Base-by-base conservation (phyloP, 169 alveolate genomes). In the Cryptosporidium andersoni region DNA sequence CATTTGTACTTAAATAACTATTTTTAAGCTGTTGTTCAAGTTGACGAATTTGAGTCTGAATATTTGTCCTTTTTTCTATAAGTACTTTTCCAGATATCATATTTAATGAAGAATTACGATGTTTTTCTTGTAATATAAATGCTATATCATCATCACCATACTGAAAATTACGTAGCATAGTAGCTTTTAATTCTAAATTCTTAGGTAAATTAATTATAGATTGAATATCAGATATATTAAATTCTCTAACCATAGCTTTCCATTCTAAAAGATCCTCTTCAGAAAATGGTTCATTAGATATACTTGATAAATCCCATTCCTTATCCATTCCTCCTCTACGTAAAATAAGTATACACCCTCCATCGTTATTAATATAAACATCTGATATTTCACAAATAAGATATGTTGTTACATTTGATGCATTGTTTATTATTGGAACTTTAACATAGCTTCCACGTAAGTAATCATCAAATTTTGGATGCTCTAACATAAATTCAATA, bases 301-400 rank as follows among this genome's bases (percentile, higher is more conserved):
- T 58, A 43, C 85, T 74, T 9, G 43, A 52, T 58, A 74, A 58
- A 8, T 40, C 62, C 85, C 85, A 74, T 0, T 74, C 85, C 47
- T 74, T 74, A n/a, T 74, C 60, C 2, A 68, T 58, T 56, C 85
- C 85, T 55, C 85, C 85, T 60, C 85, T 74, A 4, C 60, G 85
- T 42, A 74, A 60, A 47, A 60, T 74, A 11, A 74, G 40, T 25
- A 60, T 55, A 49, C 85, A 74, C 16, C 60, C 51, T 9, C 60
- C 47, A 12, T 74, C 49, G 6, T 74, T 63, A 42, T 16, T 48
- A 11, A 74, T 25, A 14, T 74, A 60, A 2, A 68, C 40, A 49
- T 74, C 85, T 43, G 14, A 74, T 25, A 74, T 60, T 42, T 74
- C 85, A 16, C 85, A 74, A 34, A 48, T 74, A 34, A 74, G 12